Percentiles rank a stretch among this genome's conserved stretches.
Evolutionary conservation across 169 alveolate species (phyloP).

Genomic region (Eimeria acervulina): DNA sequence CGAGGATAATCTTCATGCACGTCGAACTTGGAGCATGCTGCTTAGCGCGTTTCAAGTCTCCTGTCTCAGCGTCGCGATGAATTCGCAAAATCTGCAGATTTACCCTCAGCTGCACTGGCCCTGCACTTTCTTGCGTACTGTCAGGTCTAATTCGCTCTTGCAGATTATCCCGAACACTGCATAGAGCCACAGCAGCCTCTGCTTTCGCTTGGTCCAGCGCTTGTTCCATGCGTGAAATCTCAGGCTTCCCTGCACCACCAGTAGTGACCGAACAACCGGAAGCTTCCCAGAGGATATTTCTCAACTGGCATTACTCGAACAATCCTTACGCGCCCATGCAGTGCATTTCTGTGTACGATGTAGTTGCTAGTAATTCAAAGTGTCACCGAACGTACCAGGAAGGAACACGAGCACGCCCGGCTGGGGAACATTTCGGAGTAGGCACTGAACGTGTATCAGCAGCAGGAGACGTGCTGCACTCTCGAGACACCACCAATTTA

Average conservation of each 20-base stretch:
- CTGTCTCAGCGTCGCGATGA: constrained; percentile 46
- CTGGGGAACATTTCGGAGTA: constrained; percentile 43
- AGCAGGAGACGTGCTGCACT: constrained; percentile 30
- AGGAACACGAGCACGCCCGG: constrained; percentile 64
- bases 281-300: not conserved
- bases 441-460: constrained; percentile 54
- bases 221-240: constrained; percentile 21
- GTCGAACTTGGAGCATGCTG: not conserved
- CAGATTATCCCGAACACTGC: not conserved
- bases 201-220: constrained; percentile 49
- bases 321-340: too few relatives aligned
- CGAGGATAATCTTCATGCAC: constrained; percentile 89
- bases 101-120: constrained; percentile 32
- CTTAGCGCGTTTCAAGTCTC: constrained; percentile 11
- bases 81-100: constrained; percentile 43
- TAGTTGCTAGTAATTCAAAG: not conserved
- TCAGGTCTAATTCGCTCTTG: not conserved
- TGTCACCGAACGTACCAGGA: constrained; percentile 23
- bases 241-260: constrained; percentile 61
- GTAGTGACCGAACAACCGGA: not conserved
- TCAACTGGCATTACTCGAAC: not conserved
- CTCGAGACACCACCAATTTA: constrained; percentile 10
- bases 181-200: constrained; percentile 23
- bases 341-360: not conserved
- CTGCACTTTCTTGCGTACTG: not conserved